Base-by-base conservation (phyloP, 179 eudicot genomes). In the Sideroxylon spinosum region DNA sequence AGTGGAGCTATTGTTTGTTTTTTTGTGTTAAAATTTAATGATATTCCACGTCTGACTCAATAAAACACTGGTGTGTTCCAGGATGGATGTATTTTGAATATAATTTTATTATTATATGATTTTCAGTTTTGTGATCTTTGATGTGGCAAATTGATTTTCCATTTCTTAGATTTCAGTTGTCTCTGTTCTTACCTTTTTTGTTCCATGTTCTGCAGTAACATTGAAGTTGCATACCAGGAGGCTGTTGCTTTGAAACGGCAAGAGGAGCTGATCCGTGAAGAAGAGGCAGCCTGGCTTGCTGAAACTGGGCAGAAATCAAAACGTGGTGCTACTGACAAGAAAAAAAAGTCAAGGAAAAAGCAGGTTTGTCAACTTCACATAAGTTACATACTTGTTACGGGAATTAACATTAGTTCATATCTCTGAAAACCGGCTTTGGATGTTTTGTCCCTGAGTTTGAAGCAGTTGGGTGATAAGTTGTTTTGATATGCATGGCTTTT, bases 231-330 rank as follows among this genome's bases (percentile, higher is more conserved):
- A 46, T 95, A 94, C 86, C 97, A 92, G 81, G 99, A 95, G 81
- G 93, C 94, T 84, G 90, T 94, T 87, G 90, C 99, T 50, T 85
- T 94, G 82, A 95, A 84, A 90, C 87, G 92, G 87, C 99, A 95
- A 85, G 99, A 95, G 80, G 99, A 95, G 76, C 99, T 95, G 76
- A 95, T 95, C 66, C 98, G 94, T 78, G 99, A 95, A 86, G 99
- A 95, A 81, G 97, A 90, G 85, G 96, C 90, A 59, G 94, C 91
- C 13, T 85, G 93, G 88, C 82, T 86, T 79, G 95, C 90, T 85
- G 99, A 88, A 88, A 87, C 76, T 84, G 99, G 92, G 81, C 97
- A 84, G 81, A 92, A 90, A 80, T 88, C 90, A 55, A 95, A 88
- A 84, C 92, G 94, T 61, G 91, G 87, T 49, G 86, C 79, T 29